Evolutionary conservation across 139 green algal species (phyloP).

Genomic region (Picochlorum sp.): DNA sequence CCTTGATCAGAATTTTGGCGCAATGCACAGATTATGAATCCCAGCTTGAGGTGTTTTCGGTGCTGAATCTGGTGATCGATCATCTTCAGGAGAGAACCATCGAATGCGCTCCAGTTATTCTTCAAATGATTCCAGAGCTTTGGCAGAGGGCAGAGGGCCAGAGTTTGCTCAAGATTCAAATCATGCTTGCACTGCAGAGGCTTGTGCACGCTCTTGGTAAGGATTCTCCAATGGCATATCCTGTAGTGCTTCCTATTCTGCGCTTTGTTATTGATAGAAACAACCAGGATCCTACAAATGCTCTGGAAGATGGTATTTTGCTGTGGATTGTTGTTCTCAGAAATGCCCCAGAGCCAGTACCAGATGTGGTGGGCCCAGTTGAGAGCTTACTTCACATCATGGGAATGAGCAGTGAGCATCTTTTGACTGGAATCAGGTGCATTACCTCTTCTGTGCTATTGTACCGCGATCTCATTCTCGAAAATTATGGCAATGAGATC

Average conservation of each 20-base stretch:
- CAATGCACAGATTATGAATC: slow-evolving; percentile 53
- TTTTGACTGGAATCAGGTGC: slow-evolving; percentile 42
- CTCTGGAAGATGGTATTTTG: slow-evolving; percentile 77
- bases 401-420: slow-evolving; percentile 51
- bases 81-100: slow-evolving; percentile 45
- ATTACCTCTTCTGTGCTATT: slow-evolving; percentile 55
- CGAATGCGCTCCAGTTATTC: slow-evolving; percentile 43
- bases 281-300: slow-evolving; percentile 62
- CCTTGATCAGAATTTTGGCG: slow-evolving; percentile 37
- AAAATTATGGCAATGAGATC: slow-evolving; percentile 41
- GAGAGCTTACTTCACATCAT: slow-evolving; percentile 49
- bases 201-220: slow-evolving; percentile 64
- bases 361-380: slow-evolving; percentile 49
- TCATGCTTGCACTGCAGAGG: slow-evolving; percentile 61
- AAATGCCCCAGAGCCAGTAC: slow-evolving; percentile 49
- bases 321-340: slow-evolving; percentile 80
- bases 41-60: slow-evolving; percentile 64
- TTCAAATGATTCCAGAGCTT: slow-evolving; percentile 55
- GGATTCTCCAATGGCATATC: slow-evolving; percentile 39
- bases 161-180: slow-evolving; percentile 72
- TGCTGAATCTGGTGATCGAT: slow-evolving; percentile 71
- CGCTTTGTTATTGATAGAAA: slow-evolving; percentile 50
- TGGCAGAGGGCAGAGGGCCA: slow-evolving; percentile 59
- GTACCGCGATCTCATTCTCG: slow-evolving; percentile 56
- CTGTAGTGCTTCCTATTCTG: slow-evolving; percentile 63